Evolutionary conservation across 352 stramenopile species (phyloP).

Genomic region (Globisporangium viniferum): DNA sequence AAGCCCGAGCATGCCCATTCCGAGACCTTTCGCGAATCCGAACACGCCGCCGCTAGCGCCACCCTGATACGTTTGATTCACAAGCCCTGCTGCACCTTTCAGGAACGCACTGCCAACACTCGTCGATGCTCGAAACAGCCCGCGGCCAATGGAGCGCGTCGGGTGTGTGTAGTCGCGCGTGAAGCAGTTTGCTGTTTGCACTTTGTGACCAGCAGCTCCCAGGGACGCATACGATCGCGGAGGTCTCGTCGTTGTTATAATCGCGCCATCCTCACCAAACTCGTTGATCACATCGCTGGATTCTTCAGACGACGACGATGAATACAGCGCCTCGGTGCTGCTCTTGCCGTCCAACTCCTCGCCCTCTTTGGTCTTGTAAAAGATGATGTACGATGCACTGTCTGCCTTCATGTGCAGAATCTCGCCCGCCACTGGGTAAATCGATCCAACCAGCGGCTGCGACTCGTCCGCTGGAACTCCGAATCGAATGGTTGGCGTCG

Average conservation of each 20-base stretch:
- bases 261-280: conserved; percentile 33
- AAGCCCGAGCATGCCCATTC: conserved; percentile 83
- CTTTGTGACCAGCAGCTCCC: conserved; percentile 79
- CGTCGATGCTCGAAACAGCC: conserved; percentile 80
- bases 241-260: conserved; percentile 20
- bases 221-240: conserved; percentile 79
- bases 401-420: conserved; percentile 69
- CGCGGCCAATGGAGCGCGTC: conserved; percentile 73
- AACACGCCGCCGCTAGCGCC: conserved; percentile 81
- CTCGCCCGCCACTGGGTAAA: conserved; percentile 73
- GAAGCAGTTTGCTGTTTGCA: conserved; percentile 86
- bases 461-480: conserved; percentile 55
- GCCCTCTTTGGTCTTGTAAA: conserved; percentile 61
- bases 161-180: conserved; percentile 76
- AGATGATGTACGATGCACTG: conserved; percentile 85
- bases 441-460: conserved; percentile 57
- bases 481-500: conserved; percentile 57
- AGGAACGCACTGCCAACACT: conserved; percentile 82
- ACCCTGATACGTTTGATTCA: conserved; percentile 87
- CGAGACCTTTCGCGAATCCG: conserved; percentile 84
- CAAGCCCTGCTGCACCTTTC: conserved; percentile 75
- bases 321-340: conserved; percentile 34
- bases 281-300: conserved; percentile 30
- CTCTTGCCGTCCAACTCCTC: conserved; percentile 41
- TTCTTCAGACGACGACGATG: conserved; percentile 45